Percentiles rank a stretch among this genome's conserved stretches.
Conservation (phyloP, 116 monocot species). For the Iris pallida region DNA sequence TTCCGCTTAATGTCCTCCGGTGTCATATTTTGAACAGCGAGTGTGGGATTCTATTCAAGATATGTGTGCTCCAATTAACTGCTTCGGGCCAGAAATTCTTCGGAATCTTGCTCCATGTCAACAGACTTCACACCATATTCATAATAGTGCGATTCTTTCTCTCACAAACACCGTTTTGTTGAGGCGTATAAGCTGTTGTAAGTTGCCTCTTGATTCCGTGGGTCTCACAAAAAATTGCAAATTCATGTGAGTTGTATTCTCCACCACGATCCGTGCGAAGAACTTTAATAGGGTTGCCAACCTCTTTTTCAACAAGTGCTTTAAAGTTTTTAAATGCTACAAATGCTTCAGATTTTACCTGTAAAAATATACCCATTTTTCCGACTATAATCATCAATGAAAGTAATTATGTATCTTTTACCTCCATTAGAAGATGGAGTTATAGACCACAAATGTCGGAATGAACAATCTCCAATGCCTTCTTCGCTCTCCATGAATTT, state of each 20-base stretch:
- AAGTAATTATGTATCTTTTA: too few relatives aligned
- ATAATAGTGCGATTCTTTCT: constrained; percentile 8
- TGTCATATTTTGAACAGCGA: constrained; percentile 4
- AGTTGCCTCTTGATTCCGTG: neutral
- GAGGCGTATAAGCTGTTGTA: neutral
- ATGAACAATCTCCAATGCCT: neutral
- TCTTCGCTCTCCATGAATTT: neutral
- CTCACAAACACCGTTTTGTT: constrained; percentile 7
- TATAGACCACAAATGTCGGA: too few relatives aligned
- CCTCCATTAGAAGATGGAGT: too few relatives aligned
- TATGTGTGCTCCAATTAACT: constrained; percentile 2
- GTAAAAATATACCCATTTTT: constrained; percentile 13
- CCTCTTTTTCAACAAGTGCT: neutral
- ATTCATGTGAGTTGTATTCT: constrained; percentile 7
- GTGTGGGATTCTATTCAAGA: constrained; percentile 5
- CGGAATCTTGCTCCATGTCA: neutral
- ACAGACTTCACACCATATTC: constrained; percentile 4
- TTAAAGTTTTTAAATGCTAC: constrained; percentile 2
- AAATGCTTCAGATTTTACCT: constrained; percentile 7
- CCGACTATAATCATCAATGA: neutral
- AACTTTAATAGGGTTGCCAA: neutral
- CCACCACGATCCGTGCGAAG: neutral
- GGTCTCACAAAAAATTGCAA: neutral
- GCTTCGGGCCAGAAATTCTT: constrained; percentile 1
- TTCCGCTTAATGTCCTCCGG: constrained; percentile 2